These are phyloP conservation scores for Leccinellum albellum DNA, from an alignment of 768 basidiomycete species.

Conservation along the genomic window DNA sequence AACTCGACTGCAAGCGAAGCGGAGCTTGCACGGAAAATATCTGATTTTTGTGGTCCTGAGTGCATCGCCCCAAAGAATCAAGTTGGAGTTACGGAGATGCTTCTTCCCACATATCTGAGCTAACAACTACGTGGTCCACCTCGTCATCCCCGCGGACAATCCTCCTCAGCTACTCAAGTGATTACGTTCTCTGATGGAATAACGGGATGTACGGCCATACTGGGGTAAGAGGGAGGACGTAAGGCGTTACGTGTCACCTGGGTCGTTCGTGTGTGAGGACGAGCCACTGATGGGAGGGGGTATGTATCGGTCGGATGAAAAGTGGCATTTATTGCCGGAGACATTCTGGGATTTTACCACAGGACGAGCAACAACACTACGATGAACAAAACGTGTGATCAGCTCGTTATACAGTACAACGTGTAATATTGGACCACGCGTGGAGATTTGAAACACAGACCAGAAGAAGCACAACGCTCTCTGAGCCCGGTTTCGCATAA, in stretches of 20 bases:
- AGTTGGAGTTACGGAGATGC: neutral
- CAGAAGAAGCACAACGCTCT: constrained; percentile 9
- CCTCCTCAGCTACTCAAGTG: constrained; percentile 2
- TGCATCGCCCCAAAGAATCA: neutral
- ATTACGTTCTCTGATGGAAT: constrained; percentile 18
- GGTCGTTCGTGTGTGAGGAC: constrained; percentile 6
- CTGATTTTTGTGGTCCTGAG: constrained; percentile 1
- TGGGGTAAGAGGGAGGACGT: constrained; percentile 9
- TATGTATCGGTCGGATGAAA: constrained; percentile 36
- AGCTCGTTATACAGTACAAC: constrained; percentile 8
- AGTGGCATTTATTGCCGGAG: constrained; percentile 61
- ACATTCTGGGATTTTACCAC: constrained; percentile 53
- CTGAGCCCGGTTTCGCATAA: constrained; percentile 16
- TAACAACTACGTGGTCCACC: constrained; percentile 16
- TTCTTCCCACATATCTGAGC: constrained; percentile 24
- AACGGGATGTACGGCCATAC: constrained; percentile 12
- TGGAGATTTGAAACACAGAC: constrained; percentile 18
- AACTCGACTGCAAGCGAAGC: neutral
- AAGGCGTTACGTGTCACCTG: constrained; percentile 14
- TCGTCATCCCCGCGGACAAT: constrained; percentile 22
- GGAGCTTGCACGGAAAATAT: neutral
- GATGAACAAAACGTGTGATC: constrained; percentile 11
- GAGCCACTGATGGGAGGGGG: constrained; percentile 1
- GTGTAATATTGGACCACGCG: constrained; percentile 8
- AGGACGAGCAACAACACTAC: constrained; percentile 53